Conservation (phyloP, 768 basidiomycete species). For the Rhizopogon vulgaris region DNA sequence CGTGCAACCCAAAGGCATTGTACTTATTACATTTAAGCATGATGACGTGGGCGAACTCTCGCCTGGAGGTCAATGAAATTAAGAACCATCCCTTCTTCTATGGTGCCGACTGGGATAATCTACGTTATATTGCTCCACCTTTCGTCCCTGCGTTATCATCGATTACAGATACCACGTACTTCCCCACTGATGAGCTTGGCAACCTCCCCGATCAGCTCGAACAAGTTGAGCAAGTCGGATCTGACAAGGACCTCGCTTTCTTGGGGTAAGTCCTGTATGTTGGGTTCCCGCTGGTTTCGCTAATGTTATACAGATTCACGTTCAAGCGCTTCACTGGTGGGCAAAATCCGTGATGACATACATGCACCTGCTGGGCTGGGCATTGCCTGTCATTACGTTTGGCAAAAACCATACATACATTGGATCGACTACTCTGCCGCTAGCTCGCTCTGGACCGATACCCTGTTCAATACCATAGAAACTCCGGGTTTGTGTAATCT, state of each 20-base stretch:
- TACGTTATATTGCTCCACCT: conserved; percentile 92
- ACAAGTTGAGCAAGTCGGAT: conserved; percentile 52
- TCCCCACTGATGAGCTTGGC: conserved; percentile 90
- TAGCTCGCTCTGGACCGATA: conserved; percentile 11
- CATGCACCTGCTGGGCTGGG: not conserved
- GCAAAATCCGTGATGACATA: not conserved
- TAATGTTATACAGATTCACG: conserved; percentile 53
- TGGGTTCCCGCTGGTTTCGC: not conserved
- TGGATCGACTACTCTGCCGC: not conserved
- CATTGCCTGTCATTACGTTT: conserved; percentile 1
- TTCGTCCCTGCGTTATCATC: conserved; percentile 92
- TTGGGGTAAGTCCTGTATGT: conserved; percentile 41
- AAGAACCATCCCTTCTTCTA: conserved; percentile 92
- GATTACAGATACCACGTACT: conserved; percentile 92
- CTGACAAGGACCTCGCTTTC: conserved; percentile 66
- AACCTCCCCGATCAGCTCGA: conserved; percentile 59
- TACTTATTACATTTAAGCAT: conserved; percentile 43
- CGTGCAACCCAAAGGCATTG: not conserved
- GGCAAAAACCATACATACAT: not conserved
- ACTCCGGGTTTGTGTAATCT: conserved; percentile 18
- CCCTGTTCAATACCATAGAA: conserved; percentile 24
- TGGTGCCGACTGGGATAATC: conserved; percentile 89
- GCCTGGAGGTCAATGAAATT: conserved; percentile 79
- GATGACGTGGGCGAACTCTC: conserved; percentile 76
- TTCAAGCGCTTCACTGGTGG: conserved; percentile 63